Evolutionary conservation across 2,329 filamentous ascomycete species (phyloP), one percentile per base, ranked within the genome.

Genomic region (Purpureocillium lavendulum): DNA sequence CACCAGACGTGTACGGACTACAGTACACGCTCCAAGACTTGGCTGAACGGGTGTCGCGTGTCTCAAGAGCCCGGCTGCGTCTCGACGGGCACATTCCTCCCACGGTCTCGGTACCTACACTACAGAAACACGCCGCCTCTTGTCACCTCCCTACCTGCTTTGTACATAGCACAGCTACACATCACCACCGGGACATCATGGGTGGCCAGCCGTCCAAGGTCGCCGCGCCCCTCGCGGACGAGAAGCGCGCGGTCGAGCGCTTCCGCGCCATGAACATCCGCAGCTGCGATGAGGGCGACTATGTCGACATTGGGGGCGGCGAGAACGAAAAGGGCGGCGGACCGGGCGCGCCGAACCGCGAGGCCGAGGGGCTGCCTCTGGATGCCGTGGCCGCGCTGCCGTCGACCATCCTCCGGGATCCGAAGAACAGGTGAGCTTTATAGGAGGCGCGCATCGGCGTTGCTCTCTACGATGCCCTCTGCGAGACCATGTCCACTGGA

Each of bases 341-440:
- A 8, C 12, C 38, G 14, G 45, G 35, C 6, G 38, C 39, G 7
- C 30, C 48, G 15, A 34, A 43, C 13, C 52, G 50, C 9, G 45
- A 60, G 31, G 59, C 66, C 2, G 62, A 71, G 51, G 58, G 60
- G 40, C 64, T 87, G 4, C 71, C 71, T 2, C 56, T 77, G 11
- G 55, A 66, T 11, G 59, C 69, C 5, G 64, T 79, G 10, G 60
- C 67, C 42, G 57, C 70, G 35, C 84, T 81, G 79, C 76, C 84
- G 59, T 67, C 69, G 36, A 63, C 71, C 48, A 62, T 84, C 28
- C 66, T 86, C 45, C 62, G 71, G 35, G 78, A 85, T 52, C 75
- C 81, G 14, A 79, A 79, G 63, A 80, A 73, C 66, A 78, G 74
- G 80, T 80, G 46, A 48, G 55, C 29, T 3, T n/a, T n/a, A n/a